Evolutionary conservation across 257 asterid genomes (phyloP).

Genomic region (Rubia yunnanensis): DNA sequence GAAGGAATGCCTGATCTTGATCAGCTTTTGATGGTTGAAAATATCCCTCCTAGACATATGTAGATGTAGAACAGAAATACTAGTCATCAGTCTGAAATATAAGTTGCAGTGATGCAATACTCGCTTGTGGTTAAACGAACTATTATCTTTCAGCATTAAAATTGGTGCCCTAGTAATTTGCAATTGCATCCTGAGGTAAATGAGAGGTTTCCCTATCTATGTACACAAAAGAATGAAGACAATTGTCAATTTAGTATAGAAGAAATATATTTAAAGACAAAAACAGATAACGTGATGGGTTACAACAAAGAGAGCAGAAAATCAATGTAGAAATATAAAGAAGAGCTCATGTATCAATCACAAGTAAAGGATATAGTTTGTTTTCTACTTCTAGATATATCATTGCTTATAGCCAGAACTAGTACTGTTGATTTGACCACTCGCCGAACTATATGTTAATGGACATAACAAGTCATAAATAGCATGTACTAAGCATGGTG

Average conservation of each 20-base stretch:
- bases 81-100: neutral
- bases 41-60: conserved; percentile 63
- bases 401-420: neutral
- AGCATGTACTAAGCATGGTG: neutral
- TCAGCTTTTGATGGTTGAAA: conserved; percentile 65
- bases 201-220: neutral
- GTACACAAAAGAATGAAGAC: neutral
- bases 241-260: neutral
- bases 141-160: neutral
- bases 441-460: neutral
- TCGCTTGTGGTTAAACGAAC: neutral
- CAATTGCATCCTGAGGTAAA: neutral
- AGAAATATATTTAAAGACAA: neutral
- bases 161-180: neutral
- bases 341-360: neutral
- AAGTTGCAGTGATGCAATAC: neutral
- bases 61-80: conserved; percentile 20
- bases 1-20: conserved; percentile 70
- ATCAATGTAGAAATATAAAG: neutral
- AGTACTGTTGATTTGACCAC: neutral
- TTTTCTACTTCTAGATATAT: neutral
- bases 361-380: neutral
- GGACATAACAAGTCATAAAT: neutral
- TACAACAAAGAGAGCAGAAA: neutral
- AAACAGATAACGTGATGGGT: neutral